Evolutionary conservation across 345 rosid species (phyloP).

Genomic region (Carallia brachiata): DNA sequence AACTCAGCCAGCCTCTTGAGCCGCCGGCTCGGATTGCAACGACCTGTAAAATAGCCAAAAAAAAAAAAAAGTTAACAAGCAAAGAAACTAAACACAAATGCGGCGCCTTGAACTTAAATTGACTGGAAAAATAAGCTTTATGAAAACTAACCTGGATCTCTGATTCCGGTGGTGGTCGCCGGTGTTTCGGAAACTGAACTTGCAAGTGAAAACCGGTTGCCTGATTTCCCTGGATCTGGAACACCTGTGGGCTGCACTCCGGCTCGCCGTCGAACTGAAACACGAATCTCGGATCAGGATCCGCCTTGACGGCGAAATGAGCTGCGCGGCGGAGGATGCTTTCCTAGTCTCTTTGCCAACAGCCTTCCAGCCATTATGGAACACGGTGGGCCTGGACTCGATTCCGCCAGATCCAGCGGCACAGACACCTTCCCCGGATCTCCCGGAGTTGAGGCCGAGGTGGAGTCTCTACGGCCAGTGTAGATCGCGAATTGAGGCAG

Average conservation of each 20-base stretch:
- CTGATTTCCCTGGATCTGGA: slow-evolving; percentile 79
- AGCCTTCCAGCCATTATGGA: slow-evolving; percentile 71
- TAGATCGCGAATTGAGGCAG: slow-evolving; percentile 55
- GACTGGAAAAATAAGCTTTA: no score
- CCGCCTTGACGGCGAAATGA: slow-evolving; percentile 73
- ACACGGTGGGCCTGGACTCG: slow-evolving; percentile 50
- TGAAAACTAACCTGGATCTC: slow-evolving; percentile 78
- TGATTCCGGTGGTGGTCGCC: slow-evolving; percentile 69
- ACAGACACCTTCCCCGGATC: slow-evolving; percentile 68
- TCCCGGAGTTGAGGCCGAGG: no score
- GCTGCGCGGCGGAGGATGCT: slow-evolving; percentile 50
- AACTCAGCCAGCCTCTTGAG: slow-evolving; percentile 65
- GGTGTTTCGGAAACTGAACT: slow-evolving; percentile 70
- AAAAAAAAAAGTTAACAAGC: no score
- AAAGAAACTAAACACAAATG: no score
- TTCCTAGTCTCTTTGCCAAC: slow-evolving; percentile 56
- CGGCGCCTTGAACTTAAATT: no score
- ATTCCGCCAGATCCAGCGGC: slow-evolving; percentile 74
- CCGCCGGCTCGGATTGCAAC: slow-evolving; percentile 46
- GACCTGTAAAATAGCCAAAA: slow-evolving; percentile 64
- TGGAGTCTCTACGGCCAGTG: slow-evolving; percentile 68
- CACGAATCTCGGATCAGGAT: slow-evolving; percentile 89
- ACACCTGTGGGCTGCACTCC: slow-evolving; percentile 92
- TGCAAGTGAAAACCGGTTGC: slow-evolving; percentile 95
- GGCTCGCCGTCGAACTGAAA: slow-evolving; percentile 98